Conservation (phyloP, 1,284 basidiomycete genomes). For the Rugosomyces carneus region DNA sequence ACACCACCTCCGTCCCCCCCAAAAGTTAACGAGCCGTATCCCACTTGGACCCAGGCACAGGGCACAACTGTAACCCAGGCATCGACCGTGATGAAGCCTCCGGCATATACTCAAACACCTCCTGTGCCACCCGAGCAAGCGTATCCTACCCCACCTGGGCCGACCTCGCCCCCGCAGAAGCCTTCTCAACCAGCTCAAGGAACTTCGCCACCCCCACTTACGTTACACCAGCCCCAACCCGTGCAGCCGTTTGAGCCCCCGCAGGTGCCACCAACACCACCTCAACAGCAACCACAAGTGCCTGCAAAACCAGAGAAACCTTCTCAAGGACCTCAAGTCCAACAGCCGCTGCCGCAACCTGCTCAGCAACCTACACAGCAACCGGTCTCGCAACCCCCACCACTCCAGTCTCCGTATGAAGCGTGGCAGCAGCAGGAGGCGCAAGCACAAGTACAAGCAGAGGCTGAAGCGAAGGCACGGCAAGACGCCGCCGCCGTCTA, state of each 20-base stretch:
- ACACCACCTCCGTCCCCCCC: background rate
- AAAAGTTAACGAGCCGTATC: background rate
- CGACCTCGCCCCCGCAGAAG: background rate
- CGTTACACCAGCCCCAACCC: slow-evolving; percentile 12
- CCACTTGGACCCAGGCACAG: background rate
- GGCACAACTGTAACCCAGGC: background rate
- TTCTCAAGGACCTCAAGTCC: background rate
- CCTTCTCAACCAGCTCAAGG: slow-evolving; percentile 1
- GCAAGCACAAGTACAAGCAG: slow-evolving; percentile 13
- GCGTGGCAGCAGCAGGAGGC: slow-evolving; percentile 12
- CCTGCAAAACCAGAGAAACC: background rate
- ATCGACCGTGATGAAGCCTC: background rate
- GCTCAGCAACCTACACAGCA: background rate
- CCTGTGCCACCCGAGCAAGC: slow-evolving; percentile 1
- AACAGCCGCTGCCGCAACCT: background rate
- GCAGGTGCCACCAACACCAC: slow-evolving; percentile 1
- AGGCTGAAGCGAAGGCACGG: no score
- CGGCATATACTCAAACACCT: background rate
- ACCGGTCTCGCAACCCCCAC: background rate
- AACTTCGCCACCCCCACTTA: background rate
- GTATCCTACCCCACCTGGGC: background rate
- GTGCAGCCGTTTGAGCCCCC: slow-evolving; percentile 2
- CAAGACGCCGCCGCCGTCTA: no score
- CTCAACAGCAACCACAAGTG: background rate
- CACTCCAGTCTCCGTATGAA: background rate